Base-by-base conservation (phyloP, 1,284 basidiomycete species). In the Trametes pubescens region DNA sequence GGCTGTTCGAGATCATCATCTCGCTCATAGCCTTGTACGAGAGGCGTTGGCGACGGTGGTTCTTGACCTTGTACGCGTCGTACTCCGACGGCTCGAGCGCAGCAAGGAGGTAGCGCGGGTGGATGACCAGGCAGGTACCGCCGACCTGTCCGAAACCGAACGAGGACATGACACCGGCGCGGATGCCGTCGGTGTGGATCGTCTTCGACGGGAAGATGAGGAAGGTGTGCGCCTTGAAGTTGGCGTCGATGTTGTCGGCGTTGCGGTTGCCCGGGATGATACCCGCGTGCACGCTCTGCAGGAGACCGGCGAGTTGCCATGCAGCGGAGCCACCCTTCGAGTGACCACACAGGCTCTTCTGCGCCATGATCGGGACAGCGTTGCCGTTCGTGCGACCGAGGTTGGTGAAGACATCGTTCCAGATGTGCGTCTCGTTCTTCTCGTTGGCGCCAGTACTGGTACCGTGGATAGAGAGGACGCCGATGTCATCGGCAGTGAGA, bases 111-210 rank as follows among this genome's bases (percentile, higher is more conserved):
- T 95, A 95, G 70, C 94, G 92, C 56, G 98, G 95, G 79, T 99
- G 91, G 61, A 99, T 77, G 71, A 98, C 83, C 67, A 97, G 85
- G 53, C 90, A 92, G 66, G 92, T 94, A 66, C 97, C 98, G 68
- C 97, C 98, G 69, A 98, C 96, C 87, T 99, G 98, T 73, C 97
- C 98, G 84, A 99, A 99, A 73, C 98, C 98, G 82, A 99, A 99
- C 21, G 96, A 98, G 4, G 97, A 98, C 92, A 97, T 93, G 66
- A 95, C 84, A 79, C 94, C 95, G 54, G 92, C 93, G 65, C 92
- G 91, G 73, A 99, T 91, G 65, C 94, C 94, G 71, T 96, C 94
- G 7, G 96, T 97, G 75, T 95, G 87, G 73, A 99, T 95, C 4
- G 95, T 87, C 80, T 93, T 96, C 48, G 97, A 99, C 13, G 96